A percentile compares a stretch with the other conserved stretches of the same genome.
Conservation (phyloP, 768 basidiomycete genomes). For the Lentinula edodes region DNA sequence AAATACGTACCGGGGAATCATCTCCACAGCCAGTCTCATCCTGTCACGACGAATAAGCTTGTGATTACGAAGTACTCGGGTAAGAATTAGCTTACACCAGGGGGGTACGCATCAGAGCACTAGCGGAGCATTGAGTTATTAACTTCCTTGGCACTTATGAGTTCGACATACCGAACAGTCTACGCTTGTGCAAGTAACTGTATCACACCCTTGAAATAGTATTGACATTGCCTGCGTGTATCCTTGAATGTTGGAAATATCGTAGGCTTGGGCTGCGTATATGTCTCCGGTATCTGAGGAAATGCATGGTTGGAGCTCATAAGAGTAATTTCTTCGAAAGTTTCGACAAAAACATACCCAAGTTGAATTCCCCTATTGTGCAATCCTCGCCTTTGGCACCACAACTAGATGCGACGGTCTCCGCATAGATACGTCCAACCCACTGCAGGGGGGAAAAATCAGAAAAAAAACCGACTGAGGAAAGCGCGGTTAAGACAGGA, state of each 20-base stretch:
- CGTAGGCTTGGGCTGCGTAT: conserved; percentile 27
- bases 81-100: conserved; percentile 2
- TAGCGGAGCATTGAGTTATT: neutral
- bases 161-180: conserved; percentile 22
- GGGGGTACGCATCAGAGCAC: conserved; percentile 6
- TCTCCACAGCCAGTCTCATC: conserved; percentile 32
- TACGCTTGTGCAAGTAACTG: conserved; percentile 30
- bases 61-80: neutral
- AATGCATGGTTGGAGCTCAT: neutral
- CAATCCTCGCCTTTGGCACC: conserved; percentile 32
- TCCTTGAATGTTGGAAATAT: conserved; percentile 38
- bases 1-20: conserved; percentile 26
- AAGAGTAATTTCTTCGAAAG: neutral
- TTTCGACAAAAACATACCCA: conserved; percentile 20
- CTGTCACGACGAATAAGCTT: conserved; percentile 9
- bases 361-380: conserved; percentile 33
- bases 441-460: too few species aligned
- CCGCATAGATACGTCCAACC: conserved; percentile 35
- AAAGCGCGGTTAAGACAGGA: too few species aligned
- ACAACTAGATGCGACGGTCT: conserved; percentile 26
- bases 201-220: conserved; percentile 29
- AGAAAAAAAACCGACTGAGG: neutral
- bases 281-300: conserved; percentile 12
- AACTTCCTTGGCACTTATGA: neutral
- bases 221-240: conserved; percentile 33